Evolutionary conservation across 2,329 filamentous ascomycete genomes (phyloP), one percentile per base, ranked within the genome.

Genomic region (Xylariaceae sp.): DNA sequence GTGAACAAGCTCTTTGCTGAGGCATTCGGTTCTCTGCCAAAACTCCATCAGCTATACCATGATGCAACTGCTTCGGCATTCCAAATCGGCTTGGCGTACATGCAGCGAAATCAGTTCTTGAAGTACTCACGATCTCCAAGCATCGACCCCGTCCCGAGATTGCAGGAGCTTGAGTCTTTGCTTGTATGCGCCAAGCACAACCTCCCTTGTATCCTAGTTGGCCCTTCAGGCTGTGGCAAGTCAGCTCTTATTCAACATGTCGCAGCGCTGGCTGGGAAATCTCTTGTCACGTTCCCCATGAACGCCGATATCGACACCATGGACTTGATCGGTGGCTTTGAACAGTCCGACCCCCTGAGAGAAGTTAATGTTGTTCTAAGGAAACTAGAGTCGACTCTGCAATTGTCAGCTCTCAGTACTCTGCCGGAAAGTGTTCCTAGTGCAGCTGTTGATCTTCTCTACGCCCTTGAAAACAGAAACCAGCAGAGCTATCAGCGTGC

Each of bases 251-350:
- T 99, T 11, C 82, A 88, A 61, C 87, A 93, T 64, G 80, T 96
- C 34, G 92, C 94, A n/a, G 87, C 88, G 10, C 76, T 88, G 23
- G 84, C 85, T 48, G 94, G 94, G 23, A 88, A 88, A 57, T 80
- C 85, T 1, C 77, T 97, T 2, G 83, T 92, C 37, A 88, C 91
- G 13, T 90, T 97, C 67, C 87, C 92, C 0, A 85, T 99, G 75
- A 99, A 96, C 71, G 88, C 92, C 5, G 95, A 99, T 68, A 89
- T 96, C 50, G 94, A 99, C 73, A 92, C 93, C 0, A 96, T 96
- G 86, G 94, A 99, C 74, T 84, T 99, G 58, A 90, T 99, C 58
- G 94, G 94, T 69, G 94, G 94, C 0, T 99, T 96, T 70, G 94
- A 99, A 73, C 94, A 99, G 74, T 87, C 90, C 15, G 94, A 99